These are phyloP conservation scores for Sanchytrium tribonematis DNA, from an alignment of 371 early-diverging fungal genomes.

Conservation along the genomic window DNA sequence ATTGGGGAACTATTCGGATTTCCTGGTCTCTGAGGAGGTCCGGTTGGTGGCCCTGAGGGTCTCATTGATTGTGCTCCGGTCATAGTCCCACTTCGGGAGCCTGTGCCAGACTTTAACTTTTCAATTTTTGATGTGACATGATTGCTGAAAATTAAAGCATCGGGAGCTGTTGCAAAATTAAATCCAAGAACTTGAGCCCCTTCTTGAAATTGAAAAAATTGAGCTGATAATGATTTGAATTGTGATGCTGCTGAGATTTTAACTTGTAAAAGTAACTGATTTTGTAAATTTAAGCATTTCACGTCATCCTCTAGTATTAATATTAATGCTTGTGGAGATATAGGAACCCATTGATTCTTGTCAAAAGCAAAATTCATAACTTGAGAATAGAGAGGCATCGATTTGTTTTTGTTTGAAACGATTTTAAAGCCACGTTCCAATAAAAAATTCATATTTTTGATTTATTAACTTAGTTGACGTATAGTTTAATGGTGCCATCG, in stretches of 20 bases:
- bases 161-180: neutral
- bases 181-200: neutral
- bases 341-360: neutral
- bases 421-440: no score
- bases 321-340: neutral
- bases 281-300: neutral
- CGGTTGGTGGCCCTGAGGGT: no score
- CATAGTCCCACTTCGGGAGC: no score
- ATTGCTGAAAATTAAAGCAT: neutral
- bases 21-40: no score
- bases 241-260: neutral
- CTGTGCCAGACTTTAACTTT: neutral
- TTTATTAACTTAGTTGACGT: neutral
- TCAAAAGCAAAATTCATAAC: neutral
- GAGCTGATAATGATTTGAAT: neutral
- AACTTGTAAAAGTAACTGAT: neutral
- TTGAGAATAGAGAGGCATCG: neutral
- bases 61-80: no score
- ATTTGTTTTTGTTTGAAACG: no score
- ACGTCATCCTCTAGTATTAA: neutral
- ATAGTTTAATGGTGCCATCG: conserved; percentile 16
- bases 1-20: no score
- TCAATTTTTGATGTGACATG: neutral
- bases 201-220: neutral
- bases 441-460: neutral